phyloP scores from a whole-genome alignment of 2,329 filamentous ascomycete species.

The Cadophora sp. region DNA sequence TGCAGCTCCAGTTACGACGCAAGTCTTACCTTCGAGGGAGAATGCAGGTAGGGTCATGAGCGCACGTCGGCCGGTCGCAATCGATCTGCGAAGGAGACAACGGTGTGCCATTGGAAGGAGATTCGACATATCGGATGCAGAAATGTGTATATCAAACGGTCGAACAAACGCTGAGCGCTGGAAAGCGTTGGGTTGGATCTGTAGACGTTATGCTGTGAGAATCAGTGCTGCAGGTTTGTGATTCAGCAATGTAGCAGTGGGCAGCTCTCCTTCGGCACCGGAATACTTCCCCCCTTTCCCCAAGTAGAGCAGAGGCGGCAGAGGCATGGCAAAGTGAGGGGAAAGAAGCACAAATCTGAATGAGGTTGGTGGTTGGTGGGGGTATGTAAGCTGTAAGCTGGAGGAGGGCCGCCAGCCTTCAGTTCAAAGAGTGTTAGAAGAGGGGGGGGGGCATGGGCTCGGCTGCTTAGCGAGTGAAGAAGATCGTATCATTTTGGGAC shows the following conservation, averaged over 20 bases:
- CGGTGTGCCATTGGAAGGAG: conserved; percentile 14
- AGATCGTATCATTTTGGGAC: not conserved
- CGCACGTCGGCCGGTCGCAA: not conserved
- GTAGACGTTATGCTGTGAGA: not conserved
- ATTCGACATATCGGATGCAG: conserved; percentile 13
- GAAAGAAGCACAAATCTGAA: conserved; percentile 23
- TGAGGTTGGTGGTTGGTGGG: conserved; percentile 15
- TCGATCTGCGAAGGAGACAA: not conserved
- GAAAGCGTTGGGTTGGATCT: not conserved
- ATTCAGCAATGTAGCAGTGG: not conserved
- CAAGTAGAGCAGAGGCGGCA: conserved; percentile 1
- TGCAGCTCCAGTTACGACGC: conserved; percentile 58
- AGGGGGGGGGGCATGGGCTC: not conserved
- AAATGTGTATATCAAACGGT: not conserved
- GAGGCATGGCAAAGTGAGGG: conserved; percentile 19
- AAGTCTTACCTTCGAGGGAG: conserved; percentile 53
- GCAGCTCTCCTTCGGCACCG: not conserved
- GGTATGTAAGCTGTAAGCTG: not conserved
- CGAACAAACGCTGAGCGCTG: not conserved
- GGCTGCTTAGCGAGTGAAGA: not conserved
- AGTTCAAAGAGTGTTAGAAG: not conserved
- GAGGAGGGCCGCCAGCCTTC: not conserved
- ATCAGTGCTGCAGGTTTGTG: conserved; percentile 15
- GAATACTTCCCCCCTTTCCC: not conserved
- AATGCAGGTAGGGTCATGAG: conserved; percentile 46